Evolutionary conservation across 352 stramenopile species (phyloP).

Genomic region (Phytophthora nicotianae): DNA sequence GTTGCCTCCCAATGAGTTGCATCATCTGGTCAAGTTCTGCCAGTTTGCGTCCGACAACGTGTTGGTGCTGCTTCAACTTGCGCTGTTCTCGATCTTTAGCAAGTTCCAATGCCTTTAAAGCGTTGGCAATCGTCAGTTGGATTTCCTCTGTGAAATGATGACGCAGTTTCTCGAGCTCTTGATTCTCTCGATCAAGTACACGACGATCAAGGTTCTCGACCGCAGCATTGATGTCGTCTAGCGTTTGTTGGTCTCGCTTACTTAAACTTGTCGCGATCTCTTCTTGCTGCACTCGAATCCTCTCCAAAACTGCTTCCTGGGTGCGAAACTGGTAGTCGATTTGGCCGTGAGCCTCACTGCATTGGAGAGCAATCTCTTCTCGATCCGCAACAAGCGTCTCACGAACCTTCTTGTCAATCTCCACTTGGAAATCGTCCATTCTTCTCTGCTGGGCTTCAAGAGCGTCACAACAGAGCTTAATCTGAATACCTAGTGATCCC

Average conservation of each 20-base stretch:
- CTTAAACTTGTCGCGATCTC: constrained; percentile 9
- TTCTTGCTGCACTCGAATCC: constrained; percentile 24
- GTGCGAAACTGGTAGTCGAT: constrained; percentile 35
- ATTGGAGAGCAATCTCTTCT: constrained; percentile 30
- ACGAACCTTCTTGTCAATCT: constrained; percentile 19
- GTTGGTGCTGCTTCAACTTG: constrained; percentile 31
- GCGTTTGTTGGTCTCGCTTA: constrained; percentile 12
- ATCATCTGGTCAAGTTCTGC: constrained; percentile 65
- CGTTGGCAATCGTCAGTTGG: constrained; percentile 20
- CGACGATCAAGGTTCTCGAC: constrained; percentile 21
- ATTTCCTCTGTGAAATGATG: constrained; percentile 22
- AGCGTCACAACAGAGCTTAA: constrained; percentile 20
- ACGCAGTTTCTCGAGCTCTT: constrained; percentile 23
- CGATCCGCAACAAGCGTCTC: constrained; percentile 21
- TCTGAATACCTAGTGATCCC: constrained; percentile 12
- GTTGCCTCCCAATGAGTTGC: constrained; percentile 65
- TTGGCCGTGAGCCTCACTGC: constrained; percentile 35
- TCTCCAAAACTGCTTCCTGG: constrained; percentile 33
- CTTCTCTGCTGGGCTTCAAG: constrained; percentile 20
- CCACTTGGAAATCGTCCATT: constrained; percentile 9
- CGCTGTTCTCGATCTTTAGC: constrained; percentile 29
- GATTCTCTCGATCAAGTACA: constrained; percentile 23
- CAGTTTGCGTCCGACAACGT: constrained; percentile 46
- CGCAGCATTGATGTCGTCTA: constrained; percentile 12
- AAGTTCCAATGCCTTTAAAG: constrained; percentile 21